Conservation (phyloP, 305 asterid species). For the Fraxinus platypoda region DNA sequence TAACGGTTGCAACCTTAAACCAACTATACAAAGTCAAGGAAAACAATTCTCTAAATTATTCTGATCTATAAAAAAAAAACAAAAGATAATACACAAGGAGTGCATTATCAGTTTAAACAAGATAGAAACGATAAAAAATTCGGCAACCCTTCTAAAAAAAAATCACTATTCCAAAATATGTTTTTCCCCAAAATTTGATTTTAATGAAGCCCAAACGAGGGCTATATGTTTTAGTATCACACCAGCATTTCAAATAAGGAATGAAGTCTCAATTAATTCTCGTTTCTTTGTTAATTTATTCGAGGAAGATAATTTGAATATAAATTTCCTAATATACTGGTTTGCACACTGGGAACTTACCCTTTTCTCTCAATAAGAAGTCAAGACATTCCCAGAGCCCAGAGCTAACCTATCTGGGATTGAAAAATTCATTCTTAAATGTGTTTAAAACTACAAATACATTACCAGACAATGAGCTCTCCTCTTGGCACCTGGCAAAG, state of each 20-base stretch:
- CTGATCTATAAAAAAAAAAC: too few relatives aligned
- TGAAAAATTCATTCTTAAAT: constrained; percentile 14
- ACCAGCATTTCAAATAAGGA: neutral
- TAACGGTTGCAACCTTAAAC: too few relatives aligned
- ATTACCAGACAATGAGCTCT: constrained; percentile 92
- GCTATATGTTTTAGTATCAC: neutral
- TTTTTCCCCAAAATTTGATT: too few relatives aligned
- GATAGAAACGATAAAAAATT: too few relatives aligned
- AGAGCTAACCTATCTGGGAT: constrained; percentile 3
- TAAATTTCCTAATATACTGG: neutral
- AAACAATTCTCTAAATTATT: too few relatives aligned
- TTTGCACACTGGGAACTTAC: neutral
- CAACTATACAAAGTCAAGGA: too few relatives aligned
- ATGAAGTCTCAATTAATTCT: neutral
- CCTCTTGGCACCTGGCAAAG: constrained; percentile 98
- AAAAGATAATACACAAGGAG: too few relatives aligned
- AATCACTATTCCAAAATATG: too few relatives aligned
- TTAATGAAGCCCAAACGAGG: too few relatives aligned
- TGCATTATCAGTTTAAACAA: too few relatives aligned
- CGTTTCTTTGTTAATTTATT: neutral
- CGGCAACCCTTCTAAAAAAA: too few relatives aligned
- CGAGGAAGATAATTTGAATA: neutral
- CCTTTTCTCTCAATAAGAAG: constrained; percentile 3
- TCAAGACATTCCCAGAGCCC: neutral
- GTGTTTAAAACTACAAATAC: constrained; percentile 33